These are phyloP conservation scores for Hypoxylon sp. DNA, from an alignment of 2,329 filamentous ascomycete genomes.

Conservation along the genomic window DNA sequence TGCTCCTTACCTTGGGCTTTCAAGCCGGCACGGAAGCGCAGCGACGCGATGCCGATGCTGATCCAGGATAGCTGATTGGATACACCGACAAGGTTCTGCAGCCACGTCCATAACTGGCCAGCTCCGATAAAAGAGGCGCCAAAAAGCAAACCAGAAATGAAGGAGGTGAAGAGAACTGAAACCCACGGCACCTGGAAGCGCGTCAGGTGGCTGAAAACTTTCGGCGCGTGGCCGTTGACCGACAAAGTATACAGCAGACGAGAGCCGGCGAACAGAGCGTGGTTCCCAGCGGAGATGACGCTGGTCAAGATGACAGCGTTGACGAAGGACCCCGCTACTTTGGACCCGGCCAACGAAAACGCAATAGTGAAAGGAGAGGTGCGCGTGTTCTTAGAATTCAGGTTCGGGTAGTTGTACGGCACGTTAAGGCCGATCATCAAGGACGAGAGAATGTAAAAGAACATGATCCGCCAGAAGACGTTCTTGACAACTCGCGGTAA, in stretches of 20 bases:
- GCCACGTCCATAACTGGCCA: slow-evolving; percentile 74
- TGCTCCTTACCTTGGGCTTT: slow-evolving; percentile 70
- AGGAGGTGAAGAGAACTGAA: slow-evolving; percentile 66
- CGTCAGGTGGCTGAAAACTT: slow-evolving; percentile 64
- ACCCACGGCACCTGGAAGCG: slow-evolving; percentile 66
- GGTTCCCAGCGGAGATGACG: slow-evolving; percentile 70
- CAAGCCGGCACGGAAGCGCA: slow-evolving; percentile 73
- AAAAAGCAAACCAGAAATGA: slow-evolving; percentile 71
- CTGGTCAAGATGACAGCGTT: slow-evolving; percentile 72
- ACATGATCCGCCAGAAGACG: slow-evolving; percentile 73
- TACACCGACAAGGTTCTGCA: slow-evolving; percentile 76
- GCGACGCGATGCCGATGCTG: slow-evolving; percentile 72
- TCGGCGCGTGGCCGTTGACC: slow-evolving; percentile 67
- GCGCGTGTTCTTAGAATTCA: slow-evolving; percentile 58
- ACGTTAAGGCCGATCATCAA: slow-evolving; percentile 70
- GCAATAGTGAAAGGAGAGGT: slow-evolving; percentile 72
- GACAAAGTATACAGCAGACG: slow-evolving; percentile 70
- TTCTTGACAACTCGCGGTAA: slow-evolving; percentile 74
- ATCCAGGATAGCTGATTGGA: slow-evolving; percentile 77
- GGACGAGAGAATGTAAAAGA: slow-evolving; percentile 66
- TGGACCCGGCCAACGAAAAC: slow-evolving; percentile 69
- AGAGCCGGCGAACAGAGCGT: slow-evolving; percentile 69
- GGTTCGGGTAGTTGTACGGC: slow-evolving; percentile 65
- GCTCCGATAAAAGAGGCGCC: slow-evolving; percentile 75
- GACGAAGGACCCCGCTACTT: slow-evolving; percentile 68